These are phyloP conservation scores for Aspergillus clavatus DNA, from an alignment of 2,329 filamentous ascomycete species.

Conservation along the genomic window DNA sequence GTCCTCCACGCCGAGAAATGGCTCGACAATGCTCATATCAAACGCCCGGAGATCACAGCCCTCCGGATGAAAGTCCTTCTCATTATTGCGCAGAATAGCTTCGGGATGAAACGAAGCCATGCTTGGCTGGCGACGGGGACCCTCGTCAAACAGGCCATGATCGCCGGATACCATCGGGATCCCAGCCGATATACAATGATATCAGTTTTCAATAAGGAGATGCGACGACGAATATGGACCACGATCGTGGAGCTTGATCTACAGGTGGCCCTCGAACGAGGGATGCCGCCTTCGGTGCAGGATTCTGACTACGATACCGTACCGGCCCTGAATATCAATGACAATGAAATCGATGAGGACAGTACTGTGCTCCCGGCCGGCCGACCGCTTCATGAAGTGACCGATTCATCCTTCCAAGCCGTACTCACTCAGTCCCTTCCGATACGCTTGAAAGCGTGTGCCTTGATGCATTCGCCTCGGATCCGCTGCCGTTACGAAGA, in stretches of 20 bases:
- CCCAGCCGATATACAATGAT: conserved; percentile 30
- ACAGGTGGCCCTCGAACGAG: conserved; percentile 52
- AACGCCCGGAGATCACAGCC: conserved; percentile 47
- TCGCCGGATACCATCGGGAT: conserved; percentile 49
- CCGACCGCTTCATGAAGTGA: conserved; percentile 28
- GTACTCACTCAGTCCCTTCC: conserved; percentile 27
- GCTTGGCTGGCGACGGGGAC: conserved; percentile 50
- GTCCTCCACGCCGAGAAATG: conserved; percentile 87
- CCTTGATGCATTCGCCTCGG: conserved; percentile 34
- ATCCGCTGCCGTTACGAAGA: conserved; percentile 39
- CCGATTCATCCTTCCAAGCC: conserved; percentile 36
- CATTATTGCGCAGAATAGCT: conserved; percentile 47
- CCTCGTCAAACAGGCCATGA: conserved; percentile 50
- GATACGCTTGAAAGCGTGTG: conserved; percentile 29
- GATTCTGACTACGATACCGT: conserved; percentile 45
- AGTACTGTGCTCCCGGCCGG: conserved; percentile 27
- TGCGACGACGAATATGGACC: conserved; percentile 53
- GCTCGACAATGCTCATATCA: conserved; percentile 68
- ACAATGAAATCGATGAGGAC: conserved; percentile 44
- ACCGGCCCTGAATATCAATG: conserved; percentile 48
- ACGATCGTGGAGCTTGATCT: conserved; percentile 55
- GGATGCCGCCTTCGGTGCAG: conserved; percentile 47
- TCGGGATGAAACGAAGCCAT: conserved; percentile 51
- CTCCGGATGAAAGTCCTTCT: conserved; percentile 51
- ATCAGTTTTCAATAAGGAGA: conserved; percentile 39